Evolutionary conservation across 2,329 filamentous ascomycete species (phyloP), one percentile per base, ranked within the genome.

Genomic region (Arthroderma sp.): DNA sequence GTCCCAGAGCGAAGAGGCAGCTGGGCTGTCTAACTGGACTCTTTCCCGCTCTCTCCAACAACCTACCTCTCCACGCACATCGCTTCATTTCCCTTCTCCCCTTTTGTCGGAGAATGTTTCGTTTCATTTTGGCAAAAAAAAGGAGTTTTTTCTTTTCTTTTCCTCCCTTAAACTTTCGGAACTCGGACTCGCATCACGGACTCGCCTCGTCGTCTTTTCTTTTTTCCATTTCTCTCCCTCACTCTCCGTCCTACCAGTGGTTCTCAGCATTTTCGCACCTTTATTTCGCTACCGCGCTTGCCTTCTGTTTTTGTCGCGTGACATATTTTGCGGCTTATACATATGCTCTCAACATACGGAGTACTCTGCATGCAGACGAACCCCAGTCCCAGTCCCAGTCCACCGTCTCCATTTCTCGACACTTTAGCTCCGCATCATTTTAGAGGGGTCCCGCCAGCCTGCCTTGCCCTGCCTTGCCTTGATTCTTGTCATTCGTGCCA

Each of bases 11-110:
- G 71, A 55, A 67, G 63, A 58, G 86, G 86, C 57, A 88, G 85
- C 65, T 90, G 86, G 86, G 86, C 85, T 43, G 79, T 86, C 58
- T 87, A 61, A 67, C 31, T n/a, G 5, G 15, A 11, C 19, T 11
- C 35, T 3, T 37, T 9, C 13, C 13, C 19, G 23, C 21, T 13
- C 21, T 23, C 9, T 25, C 28, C 13, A n/a, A 33, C n/a, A 23
- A 17, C 23, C 25, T 17, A 51, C 25, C n/a, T 51, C 13, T 25
- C 47, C 15, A 31, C 28, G 7, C 7, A 31, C 28, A 31, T 31
- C 7, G 7, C 28, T 9, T 38, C 35, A 38, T n/a, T 9, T 38
- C 6, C 19, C n/a, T n/a, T n/a, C 15, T 51, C 28, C 2, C 39
- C n/a, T n/a, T 41, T 41, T 31, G 23, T 51, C 47, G 33, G 47